Percentiles rank a stretch among this genome's conserved stretches.
These are phyloP conservation scores for Plantago major DNA, from an alignment of 257 asterid species.

Conservation along the genomic window DNA sequence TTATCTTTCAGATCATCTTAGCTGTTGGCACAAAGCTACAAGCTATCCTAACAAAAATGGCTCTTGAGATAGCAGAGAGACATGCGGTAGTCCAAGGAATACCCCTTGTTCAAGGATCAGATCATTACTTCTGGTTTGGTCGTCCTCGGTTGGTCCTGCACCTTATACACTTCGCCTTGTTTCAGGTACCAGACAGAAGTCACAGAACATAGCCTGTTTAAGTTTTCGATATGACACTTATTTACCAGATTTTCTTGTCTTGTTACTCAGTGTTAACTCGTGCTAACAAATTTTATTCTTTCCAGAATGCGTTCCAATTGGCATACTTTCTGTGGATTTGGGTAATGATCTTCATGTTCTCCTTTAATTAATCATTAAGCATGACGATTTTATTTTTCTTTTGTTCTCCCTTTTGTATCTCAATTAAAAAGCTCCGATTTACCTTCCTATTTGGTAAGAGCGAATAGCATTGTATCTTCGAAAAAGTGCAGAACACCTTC, in stretches of 20 bases:
- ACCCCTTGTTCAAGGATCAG: conserved; percentile 90
- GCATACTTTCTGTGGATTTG: conserved; percentile 87
- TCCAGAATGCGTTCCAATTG: conserved; percentile 86
- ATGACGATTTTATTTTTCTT: neutral
- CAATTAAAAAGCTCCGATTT: neutral
- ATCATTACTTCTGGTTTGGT: conserved; percentile 80
- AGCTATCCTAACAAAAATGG: conserved; percentile 77
- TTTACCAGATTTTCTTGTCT: neutral
- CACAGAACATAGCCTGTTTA: neutral
- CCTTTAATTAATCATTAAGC: conserved; percentile 1
- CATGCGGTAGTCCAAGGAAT: conserved; percentile 94
- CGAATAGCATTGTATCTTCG: too few species aligned
- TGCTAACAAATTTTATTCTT: conserved; percentile 21
- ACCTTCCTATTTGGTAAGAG: too few species aligned
- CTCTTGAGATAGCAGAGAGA: conserved; percentile 71
- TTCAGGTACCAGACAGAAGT: conserved; percentile 53
- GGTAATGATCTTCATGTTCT: conserved; percentile 40
- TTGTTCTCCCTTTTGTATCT: conserved; percentile 1
- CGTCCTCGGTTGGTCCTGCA: conserved; percentile 63
- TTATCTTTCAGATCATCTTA: conserved; percentile 56
- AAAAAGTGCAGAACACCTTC: too few species aligned
- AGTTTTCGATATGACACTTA: neutral
- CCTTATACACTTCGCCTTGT: conserved; percentile 76
- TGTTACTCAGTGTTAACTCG: neutral
- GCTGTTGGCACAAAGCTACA: conserved; percentile 91